Evolutionary conservation across 768 basidiomycete species (phyloP), one percentile per base, ranked within the genome.

Genomic region (Cytidiella melzeri): DNA sequence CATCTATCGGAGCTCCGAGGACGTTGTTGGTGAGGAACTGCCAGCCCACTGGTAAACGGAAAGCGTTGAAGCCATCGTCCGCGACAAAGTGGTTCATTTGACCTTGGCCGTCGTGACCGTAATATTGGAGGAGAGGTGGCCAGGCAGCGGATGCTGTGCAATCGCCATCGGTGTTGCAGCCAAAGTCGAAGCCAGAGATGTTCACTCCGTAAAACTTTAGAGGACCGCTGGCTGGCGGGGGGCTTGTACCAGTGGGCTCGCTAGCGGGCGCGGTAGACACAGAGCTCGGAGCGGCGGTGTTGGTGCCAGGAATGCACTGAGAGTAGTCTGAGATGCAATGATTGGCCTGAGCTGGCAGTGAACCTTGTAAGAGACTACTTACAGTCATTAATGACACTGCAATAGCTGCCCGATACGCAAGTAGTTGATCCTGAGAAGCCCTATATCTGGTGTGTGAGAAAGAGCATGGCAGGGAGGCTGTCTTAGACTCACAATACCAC

Each of bases 31-130:
- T 69, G 38, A 78, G 65, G 60, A 67, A 78, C 55, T 82, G 81
- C 80, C 81, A 83, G 21, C 72, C 75, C 4, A 79, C 74, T 1
- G 81, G 80, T 18, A 82, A 70, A 46, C 81, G 79, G 70, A 82
- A 79, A 5, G 70, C 65, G 47, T 78, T 79, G 67, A 73, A 78
- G 3, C 72, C 73, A 50, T 81, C 77, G 52, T 79, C 64, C 0
- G 70, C 59, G 43, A 74, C 71, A 52, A 83, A 84, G 58, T 84
- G 81, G 38, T 69, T 57, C 77, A 84, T 83, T 58, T 83, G 81
- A n/a, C 77, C 74, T 3, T 58, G 64, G 39, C 74, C 76, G 46
- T 77, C 73, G 24, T 58, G 49, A 24, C 71, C 71, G 34, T 68
- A 70, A 47, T 73, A 69, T 54, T 75, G 63, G 10, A 61, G 62